Base-by-base conservation (phyloP, 1,284 basidiomycete species). In the Marasmius sp. region DNA sequence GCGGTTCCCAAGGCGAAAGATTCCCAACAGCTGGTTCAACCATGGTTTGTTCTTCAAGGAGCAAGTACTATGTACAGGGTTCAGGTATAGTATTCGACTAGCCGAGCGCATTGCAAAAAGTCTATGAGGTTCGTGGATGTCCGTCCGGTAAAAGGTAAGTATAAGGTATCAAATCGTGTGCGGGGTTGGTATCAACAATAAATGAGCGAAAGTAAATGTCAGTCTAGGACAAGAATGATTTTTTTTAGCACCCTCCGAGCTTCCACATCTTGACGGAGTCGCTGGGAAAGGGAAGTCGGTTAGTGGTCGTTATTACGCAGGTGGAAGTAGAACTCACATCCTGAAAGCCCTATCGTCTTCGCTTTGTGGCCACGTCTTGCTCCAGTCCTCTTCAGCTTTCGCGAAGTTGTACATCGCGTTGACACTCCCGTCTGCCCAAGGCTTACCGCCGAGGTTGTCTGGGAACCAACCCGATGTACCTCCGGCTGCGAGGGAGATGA, bases 391-490 rank as follows among this genome's bases (percentile, higher is more conserved):
- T 71, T 89, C 85, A 0, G 81, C 81, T 14, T 75, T 67, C 16
- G 88, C 86, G 68, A 93, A 93, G 60, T 89, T 86, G n/a, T 75
- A 77, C 84, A 89, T 89, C 0, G 90, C 89, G 41, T 81, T 82
- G 48, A 65, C 66, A 27, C 84, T 86, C 18, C 79, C 80, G 71
- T 93, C 91, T 63, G 83, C 82, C 93, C 93, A 95, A 48, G 89
- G 86, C 75, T 94, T 95, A 37, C 77, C 79, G 41, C 90, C 91
- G 14, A 85, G 74, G 22, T 78, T 75, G 66, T 92, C 90, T 0
- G 88, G 88, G 83, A 94, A 94, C 88, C 88, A 94, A 20, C 92
- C 93, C 65, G 85, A 88, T 54, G 89, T 93, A 1, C 91, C 90
- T 0, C 93, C 93, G 1, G 82, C 91, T 0, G 89, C 91, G 27